Percentiles rank a stretch among this genome's conserved stretches.
These are phyloP conservation scores for Globisporangium cystogenes DNA, from an alignment of 352 stramenopile species.

Conservation along the genomic window DNA sequence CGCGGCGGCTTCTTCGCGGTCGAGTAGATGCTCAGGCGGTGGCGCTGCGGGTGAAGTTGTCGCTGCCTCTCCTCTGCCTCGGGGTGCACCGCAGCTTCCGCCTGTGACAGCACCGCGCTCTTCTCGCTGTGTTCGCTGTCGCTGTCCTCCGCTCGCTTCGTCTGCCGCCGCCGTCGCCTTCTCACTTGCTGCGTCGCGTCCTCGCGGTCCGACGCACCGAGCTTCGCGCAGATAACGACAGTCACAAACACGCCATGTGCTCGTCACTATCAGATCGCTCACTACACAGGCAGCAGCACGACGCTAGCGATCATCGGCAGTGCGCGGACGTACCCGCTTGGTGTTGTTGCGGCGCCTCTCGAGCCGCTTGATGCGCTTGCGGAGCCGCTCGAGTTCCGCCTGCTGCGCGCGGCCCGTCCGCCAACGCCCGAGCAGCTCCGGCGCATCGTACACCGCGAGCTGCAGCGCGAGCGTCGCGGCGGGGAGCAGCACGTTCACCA, in stretches of 20 bases:
- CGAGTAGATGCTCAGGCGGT: conserved; percentile 33
- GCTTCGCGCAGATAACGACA: background rate
- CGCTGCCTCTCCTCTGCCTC: background rate
- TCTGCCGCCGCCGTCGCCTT: background rate
- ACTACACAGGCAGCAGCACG: conserved; percentile 4
- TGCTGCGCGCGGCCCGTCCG: conserved; percentile 31
- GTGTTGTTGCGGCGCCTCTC: background rate
- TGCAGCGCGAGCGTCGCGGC: conserved; percentile 21
- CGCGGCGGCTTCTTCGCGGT: conserved; percentile 22
- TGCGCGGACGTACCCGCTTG: background rate
- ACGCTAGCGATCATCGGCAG: conserved; percentile 1
- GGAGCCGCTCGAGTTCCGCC: conserved; percentile 28
- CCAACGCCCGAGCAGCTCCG: conserved; percentile 33
- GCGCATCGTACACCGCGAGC: conserved; percentile 23
- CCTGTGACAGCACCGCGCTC: background rate
- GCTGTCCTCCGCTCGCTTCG: background rate
- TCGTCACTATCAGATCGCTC: too few species aligned
- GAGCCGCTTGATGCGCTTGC: conserved; percentile 24
- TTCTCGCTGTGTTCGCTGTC: background rate
- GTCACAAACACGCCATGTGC: too few species aligned
- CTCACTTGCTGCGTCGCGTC: background rate
- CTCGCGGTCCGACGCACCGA: background rate
- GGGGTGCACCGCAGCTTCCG: background rate
- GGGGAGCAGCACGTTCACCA: conserved; percentile 36
- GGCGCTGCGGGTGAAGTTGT: conserved; percentile 9